These are phyloP conservation scores for Teunomyces barrocoloradensis DNA, from an alignment of 805 yeast genomes.

Conservation along the genomic window DNA sequence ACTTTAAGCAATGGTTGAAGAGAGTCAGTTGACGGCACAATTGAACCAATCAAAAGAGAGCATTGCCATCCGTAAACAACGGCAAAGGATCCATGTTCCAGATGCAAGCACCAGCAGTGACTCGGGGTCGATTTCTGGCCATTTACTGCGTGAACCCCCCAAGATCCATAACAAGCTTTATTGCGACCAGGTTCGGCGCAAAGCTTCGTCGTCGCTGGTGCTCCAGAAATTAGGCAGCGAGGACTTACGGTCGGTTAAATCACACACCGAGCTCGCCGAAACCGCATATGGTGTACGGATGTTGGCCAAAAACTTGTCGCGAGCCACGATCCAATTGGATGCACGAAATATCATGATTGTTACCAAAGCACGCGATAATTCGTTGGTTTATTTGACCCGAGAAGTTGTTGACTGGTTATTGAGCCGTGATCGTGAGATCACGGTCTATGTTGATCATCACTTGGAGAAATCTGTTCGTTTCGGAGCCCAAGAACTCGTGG, in stretches of 20 bases:
- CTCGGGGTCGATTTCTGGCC: no score
- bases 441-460: conserved; percentile 72
- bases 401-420: conserved; percentile 80
- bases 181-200: conserved; percentile 19
- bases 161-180: conserved; percentile 30
- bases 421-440: conserved; percentile 30
- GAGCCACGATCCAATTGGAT: conserved; percentile 69
- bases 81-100: background rate
- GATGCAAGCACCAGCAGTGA: background rate
- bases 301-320: conserved; percentile 66
- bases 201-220: conserved; percentile 7
- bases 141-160: conserved; percentile 15
- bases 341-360: conserved; percentile 74
- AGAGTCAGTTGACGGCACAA: conserved; percentile 1
- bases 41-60: background rate
- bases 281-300: conserved; percentile 79
- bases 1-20: background rate
- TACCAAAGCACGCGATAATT: conserved; percentile 86
- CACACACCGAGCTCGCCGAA: conserved; percentile 74
- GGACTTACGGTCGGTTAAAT: conserved; percentile 53
- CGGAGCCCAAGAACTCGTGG: conserved; percentile 50
- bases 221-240: conserved; percentile 18
- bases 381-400: conserved; percentile 69
- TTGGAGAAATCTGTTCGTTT: conserved; percentile 63
- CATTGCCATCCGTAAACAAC: background rate